Conservation (phyloP, 495 filamentous ascomycete genomes). For the Daldinia childiae region DNA sequence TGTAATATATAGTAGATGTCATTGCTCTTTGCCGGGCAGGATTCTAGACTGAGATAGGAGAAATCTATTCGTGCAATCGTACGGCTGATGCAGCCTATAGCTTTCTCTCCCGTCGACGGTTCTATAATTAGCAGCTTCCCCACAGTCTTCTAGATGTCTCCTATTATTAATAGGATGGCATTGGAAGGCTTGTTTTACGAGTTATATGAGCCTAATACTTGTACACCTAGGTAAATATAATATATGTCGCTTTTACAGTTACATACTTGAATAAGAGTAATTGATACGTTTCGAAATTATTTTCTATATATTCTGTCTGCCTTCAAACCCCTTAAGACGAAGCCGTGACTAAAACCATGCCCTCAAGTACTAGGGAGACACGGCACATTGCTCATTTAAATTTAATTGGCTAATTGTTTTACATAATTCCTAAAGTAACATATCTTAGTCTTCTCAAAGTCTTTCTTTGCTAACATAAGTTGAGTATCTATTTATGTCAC, state of each 20-base stretch:
- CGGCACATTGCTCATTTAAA: too few relatives aligned
- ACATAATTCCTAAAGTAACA: too few relatives aligned
- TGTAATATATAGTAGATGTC: background rate
- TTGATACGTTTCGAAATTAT: background rate
- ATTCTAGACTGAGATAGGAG: background rate
- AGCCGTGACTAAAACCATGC: too few relatives aligned
- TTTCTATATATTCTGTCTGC: background rate
- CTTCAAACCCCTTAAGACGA: background rate
- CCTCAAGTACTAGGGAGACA: too few relatives aligned
- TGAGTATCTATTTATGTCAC: too few relatives aligned
- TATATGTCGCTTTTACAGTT: background rate
- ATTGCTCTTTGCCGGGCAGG: background rate
- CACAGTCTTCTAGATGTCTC: background rate
- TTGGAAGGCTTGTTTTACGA: background rate
- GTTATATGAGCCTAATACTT: background rate
- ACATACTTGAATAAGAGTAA: background rate
- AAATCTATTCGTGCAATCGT: background rate
- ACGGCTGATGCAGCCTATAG: background rate
- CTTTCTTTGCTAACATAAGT: too few relatives aligned
- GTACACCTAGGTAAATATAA: background rate
- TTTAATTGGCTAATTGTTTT: too few relatives aligned
- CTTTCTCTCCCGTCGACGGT: background rate
- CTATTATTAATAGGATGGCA: background rate
- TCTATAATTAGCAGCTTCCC: conserved; percentile 2
- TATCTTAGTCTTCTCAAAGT: too few relatives aligned